These are phyloP conservation scores for Microstroma glucosiphilum DNA, from an alignment of 1,284 basidiomycete genomes.

Conservation along the genomic window DNA sequence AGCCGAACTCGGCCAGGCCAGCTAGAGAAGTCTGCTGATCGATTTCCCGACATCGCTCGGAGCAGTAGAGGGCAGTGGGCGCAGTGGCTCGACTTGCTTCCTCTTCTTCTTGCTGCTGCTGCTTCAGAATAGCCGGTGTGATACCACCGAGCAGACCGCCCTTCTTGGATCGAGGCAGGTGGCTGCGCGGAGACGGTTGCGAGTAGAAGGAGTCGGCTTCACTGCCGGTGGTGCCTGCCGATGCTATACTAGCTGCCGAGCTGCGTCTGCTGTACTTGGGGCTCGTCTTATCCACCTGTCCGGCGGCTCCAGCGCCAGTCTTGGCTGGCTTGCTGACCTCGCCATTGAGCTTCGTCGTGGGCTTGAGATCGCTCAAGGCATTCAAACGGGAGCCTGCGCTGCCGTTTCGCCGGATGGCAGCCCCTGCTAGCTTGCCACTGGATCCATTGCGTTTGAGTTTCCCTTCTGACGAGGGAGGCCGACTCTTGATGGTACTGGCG, in stretches of 20 bases:
- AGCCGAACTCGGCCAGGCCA: slow-evolving; percentile 28
- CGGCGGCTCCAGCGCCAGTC: slow-evolving; percentile 7
- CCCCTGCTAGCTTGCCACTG: slow-evolving; percentile 25
- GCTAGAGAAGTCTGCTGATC: slow-evolving; percentile 18
- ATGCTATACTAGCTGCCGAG: slow-evolving; percentile 27
- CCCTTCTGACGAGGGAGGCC: slow-evolving; percentile 10
- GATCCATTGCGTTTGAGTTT: slow-evolving; percentile 30
- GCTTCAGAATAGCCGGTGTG: slow-evolving; percentile 28
- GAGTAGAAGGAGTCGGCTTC: slow-evolving; percentile 8
- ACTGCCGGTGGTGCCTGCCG: slow-evolving; percentile 24
- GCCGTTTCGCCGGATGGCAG: slow-evolving; percentile 34
- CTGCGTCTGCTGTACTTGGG: slow-evolving; percentile 22
- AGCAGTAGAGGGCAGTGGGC: slow-evolving; percentile 36
- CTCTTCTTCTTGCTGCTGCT: slow-evolving; percentile 28
- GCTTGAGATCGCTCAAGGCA: slow-evolving; percentile 40
- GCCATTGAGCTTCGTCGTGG: slow-evolving; percentile 35
- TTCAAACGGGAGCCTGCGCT: slow-evolving; percentile 36
- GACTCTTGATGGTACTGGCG: slow-evolving; percentile 33
- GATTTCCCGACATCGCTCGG: slow-evolving; percentile 38
- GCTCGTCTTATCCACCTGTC: slow-evolving; percentile 16
- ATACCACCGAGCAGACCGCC: slow-evolving; percentile 32
- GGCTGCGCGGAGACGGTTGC: slow-evolving; percentile 11
- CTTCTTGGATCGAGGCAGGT: slow-evolving; percentile 18
- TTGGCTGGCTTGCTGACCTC: slow-evolving; percentile 13
- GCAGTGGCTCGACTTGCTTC: slow-evolving; percentile 25